These are phyloP conservation scores for Perilla frutescens DNA, from an alignment of 257 asterid genomes.

Conservation along the genomic window DNA sequence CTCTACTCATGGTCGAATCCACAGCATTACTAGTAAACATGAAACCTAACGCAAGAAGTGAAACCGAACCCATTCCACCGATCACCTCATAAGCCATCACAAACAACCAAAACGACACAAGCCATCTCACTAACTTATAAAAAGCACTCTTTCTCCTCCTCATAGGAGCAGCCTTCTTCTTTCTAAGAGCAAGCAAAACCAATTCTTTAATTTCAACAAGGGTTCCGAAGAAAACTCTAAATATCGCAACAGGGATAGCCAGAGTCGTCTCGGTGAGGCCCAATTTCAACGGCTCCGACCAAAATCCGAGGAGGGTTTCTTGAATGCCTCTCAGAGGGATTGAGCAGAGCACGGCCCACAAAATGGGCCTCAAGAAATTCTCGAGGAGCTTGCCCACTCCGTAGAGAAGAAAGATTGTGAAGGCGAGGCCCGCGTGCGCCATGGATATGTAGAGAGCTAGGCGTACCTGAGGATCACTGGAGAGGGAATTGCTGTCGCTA, in stretches of 20 bases:
- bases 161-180: constrained; percentile 40
- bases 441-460: constrained; percentile 93
- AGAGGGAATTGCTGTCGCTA: constrained; percentile 41
- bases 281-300: constrained; percentile 83
- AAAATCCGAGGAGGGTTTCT: constrained; percentile 78
- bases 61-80: constrained; percentile 67
- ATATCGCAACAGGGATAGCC: constrained; percentile 82
- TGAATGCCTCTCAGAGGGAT: constrained; percentile 93
- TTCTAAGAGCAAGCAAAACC: constrained; percentile 54
- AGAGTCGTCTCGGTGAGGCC: constrained; percentile 91
- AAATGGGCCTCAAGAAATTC: constrained; percentile 78
- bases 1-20: constrained; percentile 76
- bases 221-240: constrained; percentile 79
- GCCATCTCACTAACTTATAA: constrained; percentile 69
- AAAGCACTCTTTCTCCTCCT: constrained; percentile 78
- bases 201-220: constrained; percentile 70
- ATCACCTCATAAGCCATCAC: constrained; percentile 76
- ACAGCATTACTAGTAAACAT: constrained; percentile 64
- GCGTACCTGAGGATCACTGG: constrained; percentile 90
- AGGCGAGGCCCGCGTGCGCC: constrained; percentile 93
- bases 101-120: constrained; percentile 88
- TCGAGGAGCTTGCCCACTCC: constrained; percentile 80
- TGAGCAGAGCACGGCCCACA: constrained; percentile 95
- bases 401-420: constrained; percentile 65
- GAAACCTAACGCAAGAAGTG: constrained; percentile 69